Percentiles rank a stretch among this genome's conserved stretches.
Conservation (phyloP, 176 grass and related monocot species). For the Avena insularis region DNA sequence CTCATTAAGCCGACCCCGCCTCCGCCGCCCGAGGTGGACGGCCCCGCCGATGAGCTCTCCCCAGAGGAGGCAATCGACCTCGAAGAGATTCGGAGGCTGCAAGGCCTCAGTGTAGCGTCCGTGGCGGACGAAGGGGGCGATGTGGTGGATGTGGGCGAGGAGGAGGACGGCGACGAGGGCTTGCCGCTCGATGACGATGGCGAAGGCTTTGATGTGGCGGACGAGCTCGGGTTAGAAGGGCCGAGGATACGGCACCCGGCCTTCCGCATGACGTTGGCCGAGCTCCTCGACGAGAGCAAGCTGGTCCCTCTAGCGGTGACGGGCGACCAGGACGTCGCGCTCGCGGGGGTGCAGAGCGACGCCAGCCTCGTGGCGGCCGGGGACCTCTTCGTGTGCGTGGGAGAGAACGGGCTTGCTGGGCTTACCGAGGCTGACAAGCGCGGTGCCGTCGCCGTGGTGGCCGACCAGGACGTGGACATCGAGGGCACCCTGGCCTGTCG, state of each 20-base stretch:
- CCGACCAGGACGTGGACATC: slow-evolving; percentile 88
- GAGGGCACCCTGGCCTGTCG: slow-evolving; percentile 88
- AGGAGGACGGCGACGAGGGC: slow-evolving; percentile 41
- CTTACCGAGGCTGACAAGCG: slow-evolving; percentile 94
- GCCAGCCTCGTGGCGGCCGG: slow-evolving; percentile 72
- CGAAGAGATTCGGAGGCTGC: slow-evolving; percentile 69
- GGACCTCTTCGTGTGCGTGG: slow-evolving; percentile 78
- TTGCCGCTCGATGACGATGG: slow-evolving; percentile 57
- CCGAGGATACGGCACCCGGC: slow-evolving; percentile 58
- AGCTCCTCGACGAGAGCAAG: slow-evolving; percentile 96
- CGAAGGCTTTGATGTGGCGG: slow-evolving; percentile 48
- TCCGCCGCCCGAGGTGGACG: slow-evolving; percentile 45
- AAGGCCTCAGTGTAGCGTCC: slow-evolving; percentile 61
- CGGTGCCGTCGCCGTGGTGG: slow-evolving; percentile 82
- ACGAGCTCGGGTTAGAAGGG: slow-evolving; percentile 59
- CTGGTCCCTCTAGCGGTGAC: slow-evolving; percentile 83
- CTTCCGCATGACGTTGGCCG: slow-evolving; percentile 91
- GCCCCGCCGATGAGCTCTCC: slow-evolving; percentile 69
- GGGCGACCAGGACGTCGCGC: slow-evolving; percentile 82
- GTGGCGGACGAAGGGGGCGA: slow-evolving; percentile 51
- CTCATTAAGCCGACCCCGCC: slow-evolving; percentile 52
- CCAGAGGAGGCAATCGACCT: slow-evolving; percentile 76
- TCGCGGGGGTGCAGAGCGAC: slow-evolving; percentile 76
- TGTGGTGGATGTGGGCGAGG: slow-evolving; percentile 20
- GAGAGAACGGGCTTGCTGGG: slow-evolving; percentile 52